These are phyloP conservation scores for Narthecium ossifragum DNA, from an alignment of 106 monocot genomes.

Conservation along the genomic window DNA sequence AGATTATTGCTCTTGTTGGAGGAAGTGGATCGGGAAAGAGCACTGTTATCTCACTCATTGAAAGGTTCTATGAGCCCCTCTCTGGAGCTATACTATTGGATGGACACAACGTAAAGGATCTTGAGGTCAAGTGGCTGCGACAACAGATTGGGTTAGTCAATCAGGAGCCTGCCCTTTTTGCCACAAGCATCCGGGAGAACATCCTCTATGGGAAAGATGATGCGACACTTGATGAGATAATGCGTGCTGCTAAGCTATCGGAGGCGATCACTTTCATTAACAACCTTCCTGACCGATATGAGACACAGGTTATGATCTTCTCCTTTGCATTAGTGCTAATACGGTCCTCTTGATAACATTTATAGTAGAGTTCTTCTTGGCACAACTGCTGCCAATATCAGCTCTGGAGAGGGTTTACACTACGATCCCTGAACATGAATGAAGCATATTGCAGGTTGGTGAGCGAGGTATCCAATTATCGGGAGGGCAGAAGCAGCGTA, in stretches of 20 bases:
- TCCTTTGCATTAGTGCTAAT: too few species aligned
- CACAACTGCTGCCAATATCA: too few species aligned
- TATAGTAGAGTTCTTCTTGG: too few species aligned
- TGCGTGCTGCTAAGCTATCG: constrained; percentile 57
- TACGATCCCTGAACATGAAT: too few species aligned
- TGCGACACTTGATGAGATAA: constrained; percentile 54
- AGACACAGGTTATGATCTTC: constrained; percentile 51
- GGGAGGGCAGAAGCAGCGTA: constrained; percentile 74
- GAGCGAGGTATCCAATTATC: constrained; percentile 73
- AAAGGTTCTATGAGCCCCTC: constrained; percentile 92
- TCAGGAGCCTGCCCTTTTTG: constrained; percentile 79
- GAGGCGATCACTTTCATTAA: constrained; percentile 65
- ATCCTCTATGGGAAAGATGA: constrained; percentile 80
- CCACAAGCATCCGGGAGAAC: constrained; percentile 74
- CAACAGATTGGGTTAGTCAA: constrained; percentile 65
- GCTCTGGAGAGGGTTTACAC: too few species aligned
- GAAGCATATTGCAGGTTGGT: constrained; percentile 34
- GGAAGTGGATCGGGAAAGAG: constrained; percentile 98
- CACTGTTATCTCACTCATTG: constrained; percentile 87
- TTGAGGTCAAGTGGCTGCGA: constrained; percentile 68
- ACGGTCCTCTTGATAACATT: too few species aligned
- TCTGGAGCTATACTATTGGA: constrained; percentile 52
- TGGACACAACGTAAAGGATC: constrained; percentile 46
- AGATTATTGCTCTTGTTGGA: constrained; percentile 86
- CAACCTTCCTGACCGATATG: constrained; percentile 57